Evolutionary conservation across 2,329 filamentous ascomycete species (phyloP), one percentile per base, ranked within the genome.

Genomic region (Sphaerulina vaccinii): DNA sequence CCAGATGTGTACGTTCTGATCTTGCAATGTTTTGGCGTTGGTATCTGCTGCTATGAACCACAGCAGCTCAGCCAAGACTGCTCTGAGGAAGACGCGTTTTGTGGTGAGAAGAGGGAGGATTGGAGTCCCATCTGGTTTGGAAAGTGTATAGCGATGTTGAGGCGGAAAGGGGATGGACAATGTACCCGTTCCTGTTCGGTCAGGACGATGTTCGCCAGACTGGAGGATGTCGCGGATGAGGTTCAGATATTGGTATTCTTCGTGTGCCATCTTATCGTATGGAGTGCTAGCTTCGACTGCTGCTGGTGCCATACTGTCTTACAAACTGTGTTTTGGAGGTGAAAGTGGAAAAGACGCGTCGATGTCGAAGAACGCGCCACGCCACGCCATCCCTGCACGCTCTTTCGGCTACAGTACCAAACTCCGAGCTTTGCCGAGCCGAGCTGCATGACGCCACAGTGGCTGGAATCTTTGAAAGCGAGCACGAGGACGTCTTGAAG

Each of bases 121-220:
- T 1, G 86, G 84, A 10, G 72, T 74, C n/a, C 67, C 63, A 7
- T 72, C 68, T 32, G 74, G 70, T 49, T 81, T 78, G 57, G 86
- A 87, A 58, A 99, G 87, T 38, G 80, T 79, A 78, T 97, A 99
- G 67, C 90, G 91, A 42, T 97, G 81, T 27, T 90, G 89, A 0
- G 81, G 79, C 1, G 93, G 92, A 1, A 90, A 92, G 65, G 96
- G 96, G 60, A 97, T 79, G 8, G 90, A 90, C 66, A 85, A 82
- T 9, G 93, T 99, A 49, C 93, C 93, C 3, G 93, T 99, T 47
- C 93, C 93, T 3, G 93, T 99, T 62, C 89, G 89, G 70, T 99
- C 93, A 24, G 90, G 90, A 15, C 93, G 86, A 68, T 90, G 85
- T 71, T 99, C 93, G 65, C 93, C 93, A 21, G 82, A 75, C 13